Evolutionary conservation across 1,284 basidiomycete species (phyloP).

Genomic region (Rhizoctonia solani): DNA sequence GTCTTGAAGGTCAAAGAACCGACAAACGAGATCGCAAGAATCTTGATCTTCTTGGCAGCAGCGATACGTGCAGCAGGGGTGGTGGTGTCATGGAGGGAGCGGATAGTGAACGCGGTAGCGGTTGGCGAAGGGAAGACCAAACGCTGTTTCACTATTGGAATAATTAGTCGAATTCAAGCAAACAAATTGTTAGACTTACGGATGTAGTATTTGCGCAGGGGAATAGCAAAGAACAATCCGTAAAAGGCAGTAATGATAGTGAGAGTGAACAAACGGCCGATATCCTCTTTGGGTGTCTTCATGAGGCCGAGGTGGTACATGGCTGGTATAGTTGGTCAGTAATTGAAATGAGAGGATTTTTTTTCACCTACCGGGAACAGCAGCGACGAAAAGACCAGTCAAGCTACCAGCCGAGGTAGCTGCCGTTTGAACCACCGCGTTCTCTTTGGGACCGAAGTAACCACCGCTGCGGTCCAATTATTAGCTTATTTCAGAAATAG

Average conservation of each 20-base stretch:
- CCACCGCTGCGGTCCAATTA: slow-evolving; percentile 50
- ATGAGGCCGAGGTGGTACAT: slow-evolving; percentile 62
- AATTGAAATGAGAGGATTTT: background rate
- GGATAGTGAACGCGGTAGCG: slow-evolving; percentile 70
- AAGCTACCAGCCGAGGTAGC: slow-evolving; percentile 56
- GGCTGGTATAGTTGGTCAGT: slow-evolving; percentile 46
- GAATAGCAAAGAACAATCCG: slow-evolving; percentile 68
- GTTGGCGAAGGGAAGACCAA: slow-evolving; percentile 69
- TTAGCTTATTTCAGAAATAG: background rate
- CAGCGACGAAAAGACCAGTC: slow-evolving; percentile 65
- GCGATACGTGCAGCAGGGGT: slow-evolving; percentile 50
- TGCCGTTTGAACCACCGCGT: slow-evolving; percentile 52
- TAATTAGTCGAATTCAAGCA: background rate
- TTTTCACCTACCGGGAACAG: slow-evolving; percentile 40
- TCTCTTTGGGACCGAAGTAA: slow-evolving; percentile 68
- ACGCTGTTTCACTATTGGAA: slow-evolving; percentile 55
- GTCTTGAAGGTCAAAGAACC: slow-evolving; percentile 59
- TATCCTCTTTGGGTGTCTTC: slow-evolving; percentile 54
- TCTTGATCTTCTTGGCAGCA: slow-evolving; percentile 61
- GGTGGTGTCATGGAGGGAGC: slow-evolving; percentile 60
- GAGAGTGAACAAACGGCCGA: slow-evolving; percentile 61
- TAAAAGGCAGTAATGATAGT: slow-evolving; percentile 63
- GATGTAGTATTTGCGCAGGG: slow-evolving; percentile 66
- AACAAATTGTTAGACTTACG: slow-evolving; percentile 34
- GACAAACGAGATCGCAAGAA: slow-evolving; percentile 55